Conservation (phyloP, 2,329 filamentous ascomycete species). For the Trichoderma polysporum region DNA sequence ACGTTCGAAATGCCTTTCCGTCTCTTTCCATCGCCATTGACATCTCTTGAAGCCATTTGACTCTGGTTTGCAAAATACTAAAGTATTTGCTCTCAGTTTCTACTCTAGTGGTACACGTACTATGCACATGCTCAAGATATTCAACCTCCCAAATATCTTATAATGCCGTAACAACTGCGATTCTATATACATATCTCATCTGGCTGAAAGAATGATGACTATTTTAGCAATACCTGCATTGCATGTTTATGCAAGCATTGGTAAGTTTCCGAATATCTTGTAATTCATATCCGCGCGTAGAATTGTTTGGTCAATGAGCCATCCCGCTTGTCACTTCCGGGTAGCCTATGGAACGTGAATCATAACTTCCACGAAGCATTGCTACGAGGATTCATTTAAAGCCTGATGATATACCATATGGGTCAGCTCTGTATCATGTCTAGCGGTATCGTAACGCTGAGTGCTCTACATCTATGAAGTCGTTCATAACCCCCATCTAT, state of each 20-base stretch:
- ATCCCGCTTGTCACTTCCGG: neutral
- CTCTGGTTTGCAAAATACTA: neutral
- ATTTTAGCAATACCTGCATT: neutral
- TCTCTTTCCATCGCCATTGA: too few species aligned
- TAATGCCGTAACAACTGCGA: neutral
- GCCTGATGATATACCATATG: too few species aligned
- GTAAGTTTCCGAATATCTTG: neutral
- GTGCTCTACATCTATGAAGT: too few species aligned
- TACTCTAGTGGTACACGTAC: neutral
- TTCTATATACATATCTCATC: neutral
- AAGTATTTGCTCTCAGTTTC: neutral
- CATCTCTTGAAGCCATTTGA: neutral
- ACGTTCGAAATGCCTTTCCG: neutral
- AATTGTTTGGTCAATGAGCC: neutral
- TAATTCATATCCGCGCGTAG: neutral
- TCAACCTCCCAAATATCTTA: neutral
- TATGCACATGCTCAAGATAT: neutral
- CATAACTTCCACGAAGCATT: too few species aligned
- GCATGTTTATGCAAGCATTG: neutral
- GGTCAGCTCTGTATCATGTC: too few species aligned
- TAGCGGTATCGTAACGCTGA: too few species aligned
- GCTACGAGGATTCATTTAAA: too few species aligned
- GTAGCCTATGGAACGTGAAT: neutral
- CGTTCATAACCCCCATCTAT: too few species aligned
- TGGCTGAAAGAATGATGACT: neutral